Percentiles rank a stretch among this genome's conserved stretches.
Conservation (phyloP, 768 basidiomycete genomes). For the Suillus discolor region DNA sequence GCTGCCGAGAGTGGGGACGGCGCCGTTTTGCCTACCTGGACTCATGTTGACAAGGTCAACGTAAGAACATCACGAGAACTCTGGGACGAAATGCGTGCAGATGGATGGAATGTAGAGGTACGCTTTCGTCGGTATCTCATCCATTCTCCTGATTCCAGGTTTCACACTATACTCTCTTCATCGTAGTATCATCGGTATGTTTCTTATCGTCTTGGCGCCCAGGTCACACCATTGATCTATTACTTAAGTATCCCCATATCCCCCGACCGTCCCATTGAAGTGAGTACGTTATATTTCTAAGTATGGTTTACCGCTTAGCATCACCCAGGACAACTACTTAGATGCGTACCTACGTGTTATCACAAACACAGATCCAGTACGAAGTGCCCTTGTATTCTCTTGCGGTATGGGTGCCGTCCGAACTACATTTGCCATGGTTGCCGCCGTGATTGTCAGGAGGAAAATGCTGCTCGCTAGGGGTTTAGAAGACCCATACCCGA, state of each 20-base stretch:
- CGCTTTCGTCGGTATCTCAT: conserved; percentile 25
- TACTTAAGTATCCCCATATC: conserved; percentile 85
- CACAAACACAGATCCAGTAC: conserved; percentile 73
- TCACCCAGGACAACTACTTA: conserved; percentile 82
- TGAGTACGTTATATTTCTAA: conserved; percentile 27
- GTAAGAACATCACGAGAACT: conserved; percentile 90
- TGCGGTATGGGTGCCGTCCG: conserved; percentile 98
- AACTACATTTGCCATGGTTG: conserved; percentile 97
- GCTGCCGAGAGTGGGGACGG: conserved; percentile 69
- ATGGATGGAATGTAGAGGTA: conserved; percentile 94
- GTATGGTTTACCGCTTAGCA: conserved; percentile 5
- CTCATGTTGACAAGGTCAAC: conserved; percentile 77
- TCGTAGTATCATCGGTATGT: conserved; percentile 75
- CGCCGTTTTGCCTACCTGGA: conserved; percentile 91
- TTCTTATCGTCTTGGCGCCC: not conserved
- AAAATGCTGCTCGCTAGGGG: conserved; percentile 68
- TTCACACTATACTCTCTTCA: conserved; percentile 14
- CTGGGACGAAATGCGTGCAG: conserved; percentile 73
- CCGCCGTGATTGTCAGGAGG: conserved; percentile 82
- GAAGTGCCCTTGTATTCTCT: conserved; percentile 87
- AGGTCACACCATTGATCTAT: conserved; percentile 10
- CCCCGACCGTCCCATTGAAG: conserved; percentile 89
- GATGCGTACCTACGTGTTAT: conserved; percentile 91
- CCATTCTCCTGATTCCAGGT: conserved; percentile 10
- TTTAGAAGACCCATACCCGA: conserved; percentile 76